These are phyloP conservation scores for Phascolomyces articulosus DNA, from an alignment of 371 early-diverging fungal genomes.

Conservation along the genomic window DNA sequence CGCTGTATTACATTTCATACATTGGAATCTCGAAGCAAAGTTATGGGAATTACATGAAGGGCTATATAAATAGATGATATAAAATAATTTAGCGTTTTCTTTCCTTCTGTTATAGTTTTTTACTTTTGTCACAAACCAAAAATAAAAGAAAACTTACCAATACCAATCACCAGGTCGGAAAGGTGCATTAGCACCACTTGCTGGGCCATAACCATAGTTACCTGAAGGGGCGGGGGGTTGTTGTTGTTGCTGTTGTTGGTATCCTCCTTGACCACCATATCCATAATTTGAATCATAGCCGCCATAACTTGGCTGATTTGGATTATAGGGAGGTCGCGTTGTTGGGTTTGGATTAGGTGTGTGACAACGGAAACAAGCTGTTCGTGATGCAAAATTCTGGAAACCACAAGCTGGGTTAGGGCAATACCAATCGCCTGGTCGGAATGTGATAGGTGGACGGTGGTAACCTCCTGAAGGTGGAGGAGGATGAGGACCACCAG, in stretches of 20 bases:
- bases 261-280: slow-evolving; percentile 25
- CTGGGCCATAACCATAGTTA: slow-evolving; percentile 26
- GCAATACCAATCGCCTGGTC: slow-evolving; percentile 79
- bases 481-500: slow-evolving; percentile 9
- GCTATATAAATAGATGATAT: slow-evolving; percentile 13
- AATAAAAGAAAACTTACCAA: slow-evolving; percentile 41
- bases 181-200: slow-evolving; percentile 30
- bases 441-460: slow-evolving; percentile 29
- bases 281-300: slow-evolving; percentile 22
- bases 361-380: slow-evolving; percentile 61
- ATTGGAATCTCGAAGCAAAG: slow-evolving; percentile 70
- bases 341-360: slow-evolving; percentile 49
- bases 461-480: slow-evolving; percentile 1
- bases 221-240: not conserved
- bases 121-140: no score
- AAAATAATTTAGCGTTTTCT: not conserved
- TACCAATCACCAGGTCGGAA: slow-evolving; percentile 72
- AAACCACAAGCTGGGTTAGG: slow-evolving; percentile 68
- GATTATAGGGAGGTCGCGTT: slow-evolving; percentile 13
- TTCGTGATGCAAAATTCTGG: slow-evolving; percentile 79
- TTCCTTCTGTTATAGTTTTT: not conserved
- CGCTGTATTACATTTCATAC: slow-evolving; percentile 57
- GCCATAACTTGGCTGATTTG: slow-evolving; percentile 8
- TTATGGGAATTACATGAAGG: slow-evolving; percentile 68
- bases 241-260: slow-evolving; percentile 3